These are phyloP conservation scores for Mimosa bimucronata DNA, from an alignment of 306 rosid species.

Conservation along the genomic window DNA sequence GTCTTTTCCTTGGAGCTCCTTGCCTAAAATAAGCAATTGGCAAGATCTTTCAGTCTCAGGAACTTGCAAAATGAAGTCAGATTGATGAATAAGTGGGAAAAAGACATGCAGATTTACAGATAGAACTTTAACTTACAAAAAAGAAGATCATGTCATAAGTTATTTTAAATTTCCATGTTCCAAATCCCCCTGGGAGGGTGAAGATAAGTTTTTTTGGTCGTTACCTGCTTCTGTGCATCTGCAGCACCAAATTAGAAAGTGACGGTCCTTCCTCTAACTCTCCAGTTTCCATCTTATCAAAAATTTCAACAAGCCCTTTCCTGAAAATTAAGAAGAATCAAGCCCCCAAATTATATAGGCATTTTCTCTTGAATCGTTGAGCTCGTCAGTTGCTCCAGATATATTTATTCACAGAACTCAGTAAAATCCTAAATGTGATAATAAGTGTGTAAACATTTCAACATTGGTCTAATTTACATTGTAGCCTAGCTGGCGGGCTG, in stretches of 20 bases:
- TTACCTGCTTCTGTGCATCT: constrained; percentile 79
- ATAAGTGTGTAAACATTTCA: constrained; percentile 8
- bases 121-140: neutral
- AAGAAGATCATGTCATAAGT: constrained; percentile 22
- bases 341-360: neutral
- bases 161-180: constrained; percentile 5
- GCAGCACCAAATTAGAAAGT: constrained; percentile 59
- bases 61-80: constrained; percentile 34
- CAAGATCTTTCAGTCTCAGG: constrained; percentile 22
- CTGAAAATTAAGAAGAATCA: constrained; percentile 51
- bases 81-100: neutral
- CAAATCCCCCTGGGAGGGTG: no score
- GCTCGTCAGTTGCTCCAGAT: constrained; percentile 11
- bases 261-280: constrained; percentile 59
- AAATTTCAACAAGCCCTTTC: constrained; percentile 80
- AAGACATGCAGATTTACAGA: neutral
- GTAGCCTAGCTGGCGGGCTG: neutral
- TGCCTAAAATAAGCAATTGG: constrained; percentile 51
- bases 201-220: neutral
- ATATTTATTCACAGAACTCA: constrained; percentile 23
- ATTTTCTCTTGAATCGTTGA: constrained; percentile 18
- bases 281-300: constrained; percentile 75
- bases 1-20: constrained; percentile 89
- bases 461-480: neutral
- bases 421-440: constrained; percentile 21